phyloP scores from a whole-genome alignment of 805 yeast species.

The Saturnispora hagleri region DNA sequence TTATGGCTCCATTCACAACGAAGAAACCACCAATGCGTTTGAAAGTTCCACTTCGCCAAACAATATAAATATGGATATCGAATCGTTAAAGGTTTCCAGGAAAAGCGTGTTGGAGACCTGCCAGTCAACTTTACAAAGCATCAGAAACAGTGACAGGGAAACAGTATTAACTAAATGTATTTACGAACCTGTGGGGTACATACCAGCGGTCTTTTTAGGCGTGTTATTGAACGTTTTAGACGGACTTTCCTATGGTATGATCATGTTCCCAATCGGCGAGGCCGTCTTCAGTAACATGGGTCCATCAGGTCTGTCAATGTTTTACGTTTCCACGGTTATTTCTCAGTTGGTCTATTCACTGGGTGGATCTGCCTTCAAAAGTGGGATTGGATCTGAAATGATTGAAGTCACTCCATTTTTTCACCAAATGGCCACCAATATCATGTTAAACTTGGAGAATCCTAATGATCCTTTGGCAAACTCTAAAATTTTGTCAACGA shows the following conservation, averaged over 20 bases:
- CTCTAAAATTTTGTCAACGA: conserved; percentile 36
- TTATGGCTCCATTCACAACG: conserved; percentile 1
- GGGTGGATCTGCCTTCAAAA: conserved; percentile 83
- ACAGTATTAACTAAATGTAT: conserved; percentile 20
- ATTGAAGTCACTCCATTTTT: conserved; percentile 98
- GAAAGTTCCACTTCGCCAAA: background rate
- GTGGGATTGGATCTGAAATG: conserved; percentile 97
- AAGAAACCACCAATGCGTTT: background rate
- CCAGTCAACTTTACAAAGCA: background rate
- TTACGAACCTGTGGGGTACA: conserved; percentile 35
- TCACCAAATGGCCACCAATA: conserved; percentile 83
- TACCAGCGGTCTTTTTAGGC: conserved; percentile 84
- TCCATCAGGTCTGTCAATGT: conserved; percentile 87
- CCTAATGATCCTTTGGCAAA: conserved; percentile 18
- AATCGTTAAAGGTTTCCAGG: conserved; percentile 6
- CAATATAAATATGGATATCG: conserved; percentile 7
- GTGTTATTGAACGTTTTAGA: conserved; percentile 79
- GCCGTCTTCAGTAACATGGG: conserved; percentile 70
- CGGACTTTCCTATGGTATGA: conserved; percentile 95
- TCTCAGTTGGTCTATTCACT: conserved; percentile 81
- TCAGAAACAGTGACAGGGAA: conserved; percentile 15
- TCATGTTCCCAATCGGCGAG: conserved; percentile 86
- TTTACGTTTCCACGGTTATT: conserved; percentile 83
- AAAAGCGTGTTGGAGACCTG: background rate
- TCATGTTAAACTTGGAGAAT: conserved; percentile 37